Conservation (phyloP, 1,284 basidiomycete genomes). For the Pseudozyma sp. region DNA sequence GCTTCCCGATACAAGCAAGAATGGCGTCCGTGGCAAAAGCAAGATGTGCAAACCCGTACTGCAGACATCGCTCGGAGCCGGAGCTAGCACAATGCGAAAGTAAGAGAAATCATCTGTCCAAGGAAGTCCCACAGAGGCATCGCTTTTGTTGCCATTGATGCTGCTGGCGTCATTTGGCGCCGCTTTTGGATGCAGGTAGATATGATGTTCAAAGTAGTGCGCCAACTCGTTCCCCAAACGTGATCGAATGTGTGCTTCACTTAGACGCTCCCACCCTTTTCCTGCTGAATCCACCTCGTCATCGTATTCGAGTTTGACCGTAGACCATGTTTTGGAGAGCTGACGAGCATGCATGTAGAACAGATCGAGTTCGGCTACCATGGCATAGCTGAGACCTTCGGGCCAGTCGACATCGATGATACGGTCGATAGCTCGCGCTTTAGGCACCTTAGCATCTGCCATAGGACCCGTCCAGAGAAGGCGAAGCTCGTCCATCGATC, state of each 20-base stretch:
- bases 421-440: conserved; percentile 51
- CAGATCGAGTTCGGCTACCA: conserved; percentile 53
- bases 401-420: conserved; percentile 57
- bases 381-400: conserved; percentile 50
- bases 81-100: conserved; percentile 49
- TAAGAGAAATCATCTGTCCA: conserved; percentile 50
- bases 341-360: conserved; percentile 23
- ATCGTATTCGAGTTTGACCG: conserved; percentile 48
- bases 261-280: conserved; percentile 33
- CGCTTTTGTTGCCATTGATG: not conserved
- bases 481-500: conserved; percentile 43
- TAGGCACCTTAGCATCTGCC: conserved; percentile 53
- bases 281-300: conserved; percentile 29
- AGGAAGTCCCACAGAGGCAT: not conserved
- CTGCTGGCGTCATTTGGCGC: not conserved
- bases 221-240: conserved; percentile 45
- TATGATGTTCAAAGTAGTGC: conserved; percentile 56
- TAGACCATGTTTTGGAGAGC: conserved; percentile 40
- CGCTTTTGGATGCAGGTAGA: conserved; percentile 39
- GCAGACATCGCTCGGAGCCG: conserved; percentile 43
- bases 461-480: conserved; percentile 51
- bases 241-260: conserved; percentile 25
- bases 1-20: conserved; percentile 44
- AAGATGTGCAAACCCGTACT: conserved; percentile 47
- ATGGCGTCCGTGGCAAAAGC: conserved; percentile 46